phyloP scores from a whole-genome alignment of 2,329 filamentous ascomycete genomes.

The Exophiala mesophila region DNA sequence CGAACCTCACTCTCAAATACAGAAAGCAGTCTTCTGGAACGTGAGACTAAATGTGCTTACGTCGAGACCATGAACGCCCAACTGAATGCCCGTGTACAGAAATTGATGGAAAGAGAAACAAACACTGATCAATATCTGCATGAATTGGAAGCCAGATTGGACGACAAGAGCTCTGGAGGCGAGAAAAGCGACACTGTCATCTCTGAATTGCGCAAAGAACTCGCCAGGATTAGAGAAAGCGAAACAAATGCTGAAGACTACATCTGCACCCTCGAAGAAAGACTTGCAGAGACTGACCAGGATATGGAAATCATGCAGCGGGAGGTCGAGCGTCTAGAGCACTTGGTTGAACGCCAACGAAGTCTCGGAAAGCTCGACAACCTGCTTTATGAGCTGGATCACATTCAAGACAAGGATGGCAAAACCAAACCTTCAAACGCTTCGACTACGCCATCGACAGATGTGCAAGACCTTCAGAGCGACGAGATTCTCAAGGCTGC shows the following conservation, averaged over 20 bases:
- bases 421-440: conserved; percentile 36
- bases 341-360: conserved; percentile 90
- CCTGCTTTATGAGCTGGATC: conserved; percentile 82
- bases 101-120: conserved; percentile 82
- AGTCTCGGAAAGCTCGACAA: conserved; percentile 93
- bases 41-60: conserved; percentile 89
- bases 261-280: conserved; percentile 92
- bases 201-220: conserved; percentile 82
- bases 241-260: conserved; percentile 91
- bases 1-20: conserved; percentile 75
- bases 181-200: conserved; percentile 87
- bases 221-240: conserved; percentile 80
- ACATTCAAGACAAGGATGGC: conserved; percentile 58
- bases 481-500: conserved; percentile 42
- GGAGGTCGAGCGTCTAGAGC: conserved; percentile 88
- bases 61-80: conserved; percentile 88
- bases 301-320: conserved; percentile 96
- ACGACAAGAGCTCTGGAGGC: conserved; percentile 84
- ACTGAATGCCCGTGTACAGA: conserved; percentile 83
- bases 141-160: conserved; percentile 83
- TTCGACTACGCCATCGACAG: conserved; percentile 31
- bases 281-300: conserved; percentile 90
- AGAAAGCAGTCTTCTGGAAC: conserved; percentile 83
- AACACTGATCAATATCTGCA: conserved; percentile 91
- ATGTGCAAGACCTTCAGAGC: conserved; percentile 35